phyloP scores from a whole-genome alignment of 257 asterid species.

The Eucommia ulmoides region DNA sequence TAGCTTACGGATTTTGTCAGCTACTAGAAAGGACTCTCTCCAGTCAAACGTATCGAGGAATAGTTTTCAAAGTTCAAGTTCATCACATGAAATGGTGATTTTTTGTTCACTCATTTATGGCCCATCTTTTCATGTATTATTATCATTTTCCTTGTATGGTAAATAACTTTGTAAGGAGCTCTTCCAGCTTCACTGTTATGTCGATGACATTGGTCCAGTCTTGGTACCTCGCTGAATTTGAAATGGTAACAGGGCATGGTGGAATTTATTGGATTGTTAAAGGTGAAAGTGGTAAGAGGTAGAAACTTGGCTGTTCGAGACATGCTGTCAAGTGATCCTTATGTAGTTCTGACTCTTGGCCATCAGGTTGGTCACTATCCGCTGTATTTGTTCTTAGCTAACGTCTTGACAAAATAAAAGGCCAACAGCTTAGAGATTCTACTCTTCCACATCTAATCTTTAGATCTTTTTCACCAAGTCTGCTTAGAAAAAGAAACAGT shows the following conservation, averaged over 20 bases:
- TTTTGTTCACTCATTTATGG: too few relatives aligned
- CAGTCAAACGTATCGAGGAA: constrained; percentile 14
- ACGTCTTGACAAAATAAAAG: too few relatives aligned
- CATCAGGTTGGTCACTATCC: constrained; percentile 48
- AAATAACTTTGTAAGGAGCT: too few relatives aligned
- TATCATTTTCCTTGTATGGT: too few relatives aligned
- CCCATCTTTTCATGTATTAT: too few relatives aligned
- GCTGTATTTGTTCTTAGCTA: neutral
- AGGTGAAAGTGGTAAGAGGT: constrained; percentile 67
- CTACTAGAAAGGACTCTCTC: constrained; percentile 38
- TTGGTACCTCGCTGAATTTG: too few relatives aligned
- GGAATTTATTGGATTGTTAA: constrained; percentile 86
- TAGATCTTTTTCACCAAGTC: too few relatives aligned
- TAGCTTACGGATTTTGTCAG: constrained; percentile 76
- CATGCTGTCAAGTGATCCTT: constrained; percentile 92
- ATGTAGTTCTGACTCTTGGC: constrained; percentile 75
- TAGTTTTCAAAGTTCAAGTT: constrained; percentile 21
- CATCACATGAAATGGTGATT: constrained; percentile 53
- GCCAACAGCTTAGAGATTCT: too few relatives aligned
- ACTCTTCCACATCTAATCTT: too few relatives aligned
- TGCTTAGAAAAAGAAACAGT: too few relatives aligned
- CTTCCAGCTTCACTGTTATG: too few relatives aligned
- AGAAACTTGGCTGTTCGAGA: constrained; percentile 83
- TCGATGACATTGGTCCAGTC: too few relatives aligned
- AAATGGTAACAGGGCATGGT: constrained; percentile 64